Evolutionary conservation across 176 grass and related monocot genomes (phyloP).

Genomic region (Juncus inflexus): DNA sequence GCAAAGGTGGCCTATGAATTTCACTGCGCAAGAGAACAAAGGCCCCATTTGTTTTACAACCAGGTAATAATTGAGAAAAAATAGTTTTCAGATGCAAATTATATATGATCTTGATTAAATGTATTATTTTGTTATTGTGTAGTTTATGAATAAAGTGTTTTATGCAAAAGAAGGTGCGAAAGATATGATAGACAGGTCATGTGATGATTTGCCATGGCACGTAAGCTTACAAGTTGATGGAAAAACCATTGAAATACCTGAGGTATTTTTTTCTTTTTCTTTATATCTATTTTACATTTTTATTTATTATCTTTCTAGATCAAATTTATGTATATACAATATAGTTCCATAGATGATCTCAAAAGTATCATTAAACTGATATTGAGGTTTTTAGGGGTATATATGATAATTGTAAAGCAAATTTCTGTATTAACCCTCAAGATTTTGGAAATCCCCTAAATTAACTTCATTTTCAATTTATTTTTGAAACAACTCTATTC

Average conservation of each 20-base stretch:
- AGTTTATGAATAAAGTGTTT: constrained; percentile 95
- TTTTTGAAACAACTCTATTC: no score
- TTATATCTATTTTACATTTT: background rate
- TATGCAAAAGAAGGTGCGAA: constrained; percentile 98
- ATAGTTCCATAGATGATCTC: no score
- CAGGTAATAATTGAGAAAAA: constrained; percentile 42
- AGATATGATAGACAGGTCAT: constrained; percentile 91
- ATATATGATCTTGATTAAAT: constrained; percentile 2
- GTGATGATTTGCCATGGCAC: constrained; percentile 85
- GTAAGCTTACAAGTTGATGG: constrained; percentile 92
- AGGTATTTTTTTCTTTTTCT: constrained; percentile 45
- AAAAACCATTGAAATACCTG: constrained; percentile 69
- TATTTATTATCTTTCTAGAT: background rate
- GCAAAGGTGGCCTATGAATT: constrained; percentile 95
- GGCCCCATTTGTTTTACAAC: constrained; percentile 74
- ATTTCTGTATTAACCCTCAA: no score
- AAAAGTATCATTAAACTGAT: no score
- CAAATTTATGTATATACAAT: no score
- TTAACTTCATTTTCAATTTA: no score
- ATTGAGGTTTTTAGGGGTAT: no score
- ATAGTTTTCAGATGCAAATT: background rate
- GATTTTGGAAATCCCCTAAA: no score
- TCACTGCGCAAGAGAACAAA: constrained; percentile 78
- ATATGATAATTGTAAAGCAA: no score
- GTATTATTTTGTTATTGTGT: constrained; percentile 5